A percentile compares a stretch with the other conserved stretches of the same genome.
Conservation (phyloP, 805 yeast species). For the Saturnispora mendoncae region DNA sequence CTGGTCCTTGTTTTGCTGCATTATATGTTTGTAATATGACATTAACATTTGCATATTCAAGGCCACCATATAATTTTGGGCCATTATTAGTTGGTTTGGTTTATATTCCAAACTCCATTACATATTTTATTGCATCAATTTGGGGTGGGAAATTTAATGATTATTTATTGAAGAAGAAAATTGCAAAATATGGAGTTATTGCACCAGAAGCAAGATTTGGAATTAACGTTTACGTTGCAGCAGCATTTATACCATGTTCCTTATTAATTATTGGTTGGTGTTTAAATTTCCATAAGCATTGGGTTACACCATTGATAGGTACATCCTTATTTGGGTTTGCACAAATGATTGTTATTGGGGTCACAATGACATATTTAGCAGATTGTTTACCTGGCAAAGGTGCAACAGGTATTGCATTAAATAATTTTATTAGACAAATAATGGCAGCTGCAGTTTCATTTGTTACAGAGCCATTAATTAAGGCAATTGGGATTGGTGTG, state of each 20-base stretch:
- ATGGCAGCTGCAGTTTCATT: slow-evolving; percentile 74
- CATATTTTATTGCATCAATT: slow-evolving; percentile 68
- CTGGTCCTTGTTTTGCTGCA: slow-evolving; percentile 63
- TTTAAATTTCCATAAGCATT: slow-evolving; percentile 50
- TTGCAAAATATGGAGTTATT: slow-evolving; percentile 51
- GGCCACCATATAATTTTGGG: slow-evolving; percentile 61
- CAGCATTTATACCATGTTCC: slow-evolving; percentile 52
- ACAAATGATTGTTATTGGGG: slow-evolving; percentile 75
- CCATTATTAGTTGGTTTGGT: slow-evolving; percentile 61
- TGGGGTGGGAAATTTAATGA: slow-evolving; percentile 80
- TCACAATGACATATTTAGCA: slow-evolving; percentile 70
- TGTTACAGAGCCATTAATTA: slow-evolving; percentile 58
- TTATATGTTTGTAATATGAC: slow-evolving; percentile 71
- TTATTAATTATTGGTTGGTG: slow-evolving; percentile 80
- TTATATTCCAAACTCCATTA: slow-evolving; percentile 76
- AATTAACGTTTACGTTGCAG: slow-evolving; percentile 62
- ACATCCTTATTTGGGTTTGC: slow-evolving; percentile 77
- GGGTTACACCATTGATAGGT: slow-evolving; percentile 78
- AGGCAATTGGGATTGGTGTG: slow-evolving; percentile 64
- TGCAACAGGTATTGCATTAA: slow-evolving; percentile 81
- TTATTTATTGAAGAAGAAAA: slow-evolving; percentile 39
- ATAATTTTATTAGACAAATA: slow-evolving; percentile 63
- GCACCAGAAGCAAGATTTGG: slow-evolving; percentile 76
- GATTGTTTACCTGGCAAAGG: slow-evolving; percentile 84
- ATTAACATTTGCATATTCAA: slow-evolving; percentile 51